Base-by-base conservation (phyloP, 257 asterid genomes). In the Ilex asprella region DNA sequence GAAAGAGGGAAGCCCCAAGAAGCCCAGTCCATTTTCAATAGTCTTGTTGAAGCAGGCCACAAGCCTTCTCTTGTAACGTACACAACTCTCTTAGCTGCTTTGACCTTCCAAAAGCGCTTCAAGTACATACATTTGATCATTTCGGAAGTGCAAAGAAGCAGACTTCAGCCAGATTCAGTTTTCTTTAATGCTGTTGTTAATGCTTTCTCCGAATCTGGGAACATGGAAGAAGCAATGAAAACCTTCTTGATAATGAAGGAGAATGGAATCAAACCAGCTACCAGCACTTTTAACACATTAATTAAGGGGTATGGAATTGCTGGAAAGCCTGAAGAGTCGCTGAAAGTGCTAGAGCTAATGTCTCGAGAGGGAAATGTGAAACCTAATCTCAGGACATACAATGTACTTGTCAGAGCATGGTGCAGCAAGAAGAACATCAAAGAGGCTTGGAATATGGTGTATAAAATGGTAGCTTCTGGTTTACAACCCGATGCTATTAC, bases 161-260 rank as follows among this genome's bases (percentile, higher is more conserved):
- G 95, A 53, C 67, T 92, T 50, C 82, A 79, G 68, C 96, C 99
- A 0, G 99, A 92, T 71, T 83, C 96, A 2, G 85, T 89, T 70
- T 89, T 92, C 82, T 89, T 81, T 86, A 92, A 92, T 73, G 96
- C 97, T 55, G 73, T 85, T 83, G 89, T 92, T 73, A 92, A 92
- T 63, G 93, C 97, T 1, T 92, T 92, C 82, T 78, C 95, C 14
- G 99, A 92, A 72, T 86, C 95, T 15, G 87, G 99, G 35, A 86
- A 89, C 63, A 76, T 86, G 74, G 78, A 85, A 62, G 96, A 85
- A 73, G 96, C 99, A 15, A 83, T 89, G 95, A 81, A 73, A 68
- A 67, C 75, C 56, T 89, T 84, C 74, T 59, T 63, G 59, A 79
- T 75, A 78, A 89, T 92, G 99, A 80, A 81, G 67, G 95, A 80